These are phyloP conservation scores for Chiua virens DNA, from an alignment of 768 basidiomycete species.

Conservation along the genomic window DNA sequence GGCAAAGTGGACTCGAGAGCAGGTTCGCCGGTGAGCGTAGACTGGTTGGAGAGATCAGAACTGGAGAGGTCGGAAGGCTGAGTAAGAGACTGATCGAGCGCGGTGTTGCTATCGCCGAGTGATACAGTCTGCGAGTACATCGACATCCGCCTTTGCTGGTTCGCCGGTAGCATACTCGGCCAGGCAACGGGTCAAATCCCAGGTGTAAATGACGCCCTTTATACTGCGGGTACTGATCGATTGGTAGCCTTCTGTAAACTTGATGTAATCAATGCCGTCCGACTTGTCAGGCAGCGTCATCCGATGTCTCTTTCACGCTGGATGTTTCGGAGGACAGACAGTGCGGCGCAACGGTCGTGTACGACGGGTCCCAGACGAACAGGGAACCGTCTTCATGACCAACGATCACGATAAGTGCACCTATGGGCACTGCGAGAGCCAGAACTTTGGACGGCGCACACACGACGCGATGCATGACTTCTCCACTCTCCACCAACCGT, in stretches of 20 bases:
- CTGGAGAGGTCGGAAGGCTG: not conserved
- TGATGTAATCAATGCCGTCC: conserved; percentile 11
- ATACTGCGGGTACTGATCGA: conserved; percentile 9
- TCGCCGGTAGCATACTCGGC: not conserved
- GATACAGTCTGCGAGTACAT: not conserved
- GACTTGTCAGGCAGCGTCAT: not conserved
- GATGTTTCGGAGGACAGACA: conserved; percentile 1
- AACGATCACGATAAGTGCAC: conserved; percentile 7
- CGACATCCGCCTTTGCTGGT: not conserved
- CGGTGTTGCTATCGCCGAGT: too few relatives aligned
- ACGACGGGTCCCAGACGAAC: conserved; percentile 17
- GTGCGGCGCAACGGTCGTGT: conserved; percentile 1
- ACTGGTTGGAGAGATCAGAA: not conserved
- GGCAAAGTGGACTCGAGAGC: too few relatives aligned
- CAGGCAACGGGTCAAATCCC: conserved; percentile 14
- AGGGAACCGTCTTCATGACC: conserved; percentile 16
- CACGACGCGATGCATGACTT: conserved; percentile 2
- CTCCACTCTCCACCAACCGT: conserved; percentile 13
- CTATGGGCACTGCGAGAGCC: conserved; percentile 10
- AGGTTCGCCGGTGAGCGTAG: too few relatives aligned
- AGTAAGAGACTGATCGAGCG: not conserved
- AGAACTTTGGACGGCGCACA: conserved; percentile 8
- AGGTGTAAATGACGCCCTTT: conserved; percentile 15
- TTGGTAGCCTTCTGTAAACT: conserved; percentile 7
- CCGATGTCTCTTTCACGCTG: not conserved